Base-by-base conservation (phyloP, 2,329 filamentous ascomycete genomes). In the Colletotrichum musicola region DNA sequence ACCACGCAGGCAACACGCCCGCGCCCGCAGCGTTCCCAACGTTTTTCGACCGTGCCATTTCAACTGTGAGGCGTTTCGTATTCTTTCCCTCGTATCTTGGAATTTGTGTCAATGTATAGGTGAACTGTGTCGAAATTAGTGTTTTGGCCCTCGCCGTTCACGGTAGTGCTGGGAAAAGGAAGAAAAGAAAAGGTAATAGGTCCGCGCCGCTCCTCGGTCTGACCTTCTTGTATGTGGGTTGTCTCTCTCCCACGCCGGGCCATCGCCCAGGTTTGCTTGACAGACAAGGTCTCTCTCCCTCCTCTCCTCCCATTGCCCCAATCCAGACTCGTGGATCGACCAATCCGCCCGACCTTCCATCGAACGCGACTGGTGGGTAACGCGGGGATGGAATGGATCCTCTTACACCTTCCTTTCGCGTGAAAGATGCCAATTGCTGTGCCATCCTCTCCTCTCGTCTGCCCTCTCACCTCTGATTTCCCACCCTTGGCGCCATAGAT, bases 381-480 rank as follows among this genome's bases (percentile, higher is more conserved):
- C 66, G 66, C 66, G 56, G 55, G 55, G 66, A 61, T 57, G 50
- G 42, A 66, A 66, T 68, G 62, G 56, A 65, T 66, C 42, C 55
- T 69, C 56, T 65, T 66, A 57, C 66, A 66, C 66, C 66, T 61
- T 69, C 66, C 66, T 69, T 69, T 66, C 66, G 62, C 56, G 66
- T 69, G 49, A 57, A 69, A 61, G 50, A 69, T 60, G 62, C 55
- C 62, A 61, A 61, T 18, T 22, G 50, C 42, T 61, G 49, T 68
- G 42, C 62, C 62, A 13, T 51, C 47, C 46, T 49, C 44, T 51
- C 47, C 46, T 49, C 44, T 4, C 16, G 16, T 22, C 46, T n/a
- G 14, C 49, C 18, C 49, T 55, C 64, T 35, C n/a, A 66, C 55
- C 50, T 61, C 5, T 46, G 62, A 22, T 51, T 46, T n/a, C 38